Conservation (phyloP, 2,329 filamentous ascomycete species). For the Talaromyces sp. region DNA sequence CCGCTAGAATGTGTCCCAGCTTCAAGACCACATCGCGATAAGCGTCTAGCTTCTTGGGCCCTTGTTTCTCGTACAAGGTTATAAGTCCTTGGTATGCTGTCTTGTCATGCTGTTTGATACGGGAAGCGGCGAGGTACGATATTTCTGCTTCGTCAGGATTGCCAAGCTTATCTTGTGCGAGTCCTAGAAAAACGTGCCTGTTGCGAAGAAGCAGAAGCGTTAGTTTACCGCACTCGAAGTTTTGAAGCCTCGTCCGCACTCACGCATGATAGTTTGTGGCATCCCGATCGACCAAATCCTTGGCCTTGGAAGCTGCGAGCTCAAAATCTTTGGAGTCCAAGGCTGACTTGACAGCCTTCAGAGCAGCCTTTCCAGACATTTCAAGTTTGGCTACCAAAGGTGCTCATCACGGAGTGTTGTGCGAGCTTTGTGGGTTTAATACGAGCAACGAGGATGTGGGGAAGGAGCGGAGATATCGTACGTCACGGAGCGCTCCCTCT, state of each 20-base stretch:
- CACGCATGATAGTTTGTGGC: conserved; percentile 76
- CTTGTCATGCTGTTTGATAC: conserved; percentile 67
- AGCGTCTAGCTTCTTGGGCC: conserved; percentile 60
- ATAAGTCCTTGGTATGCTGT: conserved; percentile 88
- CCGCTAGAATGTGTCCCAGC: conserved; percentile 68
- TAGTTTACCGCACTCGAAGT: conserved; percentile 14
- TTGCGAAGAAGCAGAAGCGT: not conserved
- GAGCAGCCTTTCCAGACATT: conserved; percentile 58
- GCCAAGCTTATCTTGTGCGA: conserved; percentile 72
- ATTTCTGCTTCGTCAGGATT: conserved; percentile 67
- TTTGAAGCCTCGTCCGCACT: conserved; percentile 24
- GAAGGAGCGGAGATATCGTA: conserved; percentile 1
- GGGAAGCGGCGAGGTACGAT: conserved; percentile 67
- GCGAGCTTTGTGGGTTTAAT: conserved; percentile 5
- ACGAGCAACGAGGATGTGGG: conserved; percentile 2
- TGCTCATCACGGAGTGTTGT: not conserved
- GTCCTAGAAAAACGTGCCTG: conserved; percentile 79
- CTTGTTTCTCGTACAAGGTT: conserved; percentile 77
- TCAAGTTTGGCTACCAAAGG: conserved; percentile 19
- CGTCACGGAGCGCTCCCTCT: not conserved
- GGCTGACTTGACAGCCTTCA: conserved; percentile 76
- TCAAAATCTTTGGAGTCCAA: conserved; percentile 75
- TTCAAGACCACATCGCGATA: conserved; percentile 70
- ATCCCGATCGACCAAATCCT: conserved; percentile 65
- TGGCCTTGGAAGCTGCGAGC: conserved; percentile 64